phyloP scores from a whole-genome alignment of 805 yeast species.

The Metschnikowia proteae region DNA sequence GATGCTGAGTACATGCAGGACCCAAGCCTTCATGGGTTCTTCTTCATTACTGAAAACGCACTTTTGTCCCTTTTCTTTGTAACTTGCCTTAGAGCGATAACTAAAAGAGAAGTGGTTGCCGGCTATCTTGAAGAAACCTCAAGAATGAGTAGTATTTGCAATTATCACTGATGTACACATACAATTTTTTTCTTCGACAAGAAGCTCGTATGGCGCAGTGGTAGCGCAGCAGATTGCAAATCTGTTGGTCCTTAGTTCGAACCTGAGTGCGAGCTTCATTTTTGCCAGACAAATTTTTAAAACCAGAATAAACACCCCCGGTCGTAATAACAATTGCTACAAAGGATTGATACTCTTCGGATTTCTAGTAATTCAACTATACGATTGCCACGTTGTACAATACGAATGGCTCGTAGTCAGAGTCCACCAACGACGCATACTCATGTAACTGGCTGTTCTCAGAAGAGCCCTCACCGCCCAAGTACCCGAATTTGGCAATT shows the following conservation, averaged over 20 bases:
- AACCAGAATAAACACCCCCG: background rate
- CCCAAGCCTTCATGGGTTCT: background rate
- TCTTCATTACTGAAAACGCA: background rate
- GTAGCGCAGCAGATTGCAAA: slow-evolving; percentile 99
- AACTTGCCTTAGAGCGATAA: no score
- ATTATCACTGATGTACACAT: no score
- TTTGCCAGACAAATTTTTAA: slow-evolving; percentile 3
- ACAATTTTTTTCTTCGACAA: background rate
- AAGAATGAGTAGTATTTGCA: no score
- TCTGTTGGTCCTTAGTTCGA: slow-evolving; percentile 98
- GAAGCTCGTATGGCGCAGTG: slow-evolving; percentile 86
- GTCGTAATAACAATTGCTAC: background rate
- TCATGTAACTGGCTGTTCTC: slow-evolving; percentile 73
- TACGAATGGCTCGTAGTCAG: slow-evolving; percentile 96
- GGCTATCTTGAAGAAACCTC: no score
- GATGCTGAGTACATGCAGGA: background rate
- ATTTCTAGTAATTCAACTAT: slow-evolving; percentile 13
- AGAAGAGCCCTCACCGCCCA: slow-evolving; percentile 86
- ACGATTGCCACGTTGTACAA: slow-evolving; percentile 52
- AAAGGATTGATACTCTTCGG: background rate
- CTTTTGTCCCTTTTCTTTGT: no score
- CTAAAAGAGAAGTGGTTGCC: no score
- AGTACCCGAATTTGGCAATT: slow-evolving; percentile 73
- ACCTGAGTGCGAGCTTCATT: slow-evolving; percentile 80
- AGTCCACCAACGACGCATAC: slow-evolving; percentile 87